Evolutionary conservation across 2,329 filamentous ascomycete species (phyloP), one percentile per base, ranked within the genome.

Genomic region (Beauveria sp.): DNA sequence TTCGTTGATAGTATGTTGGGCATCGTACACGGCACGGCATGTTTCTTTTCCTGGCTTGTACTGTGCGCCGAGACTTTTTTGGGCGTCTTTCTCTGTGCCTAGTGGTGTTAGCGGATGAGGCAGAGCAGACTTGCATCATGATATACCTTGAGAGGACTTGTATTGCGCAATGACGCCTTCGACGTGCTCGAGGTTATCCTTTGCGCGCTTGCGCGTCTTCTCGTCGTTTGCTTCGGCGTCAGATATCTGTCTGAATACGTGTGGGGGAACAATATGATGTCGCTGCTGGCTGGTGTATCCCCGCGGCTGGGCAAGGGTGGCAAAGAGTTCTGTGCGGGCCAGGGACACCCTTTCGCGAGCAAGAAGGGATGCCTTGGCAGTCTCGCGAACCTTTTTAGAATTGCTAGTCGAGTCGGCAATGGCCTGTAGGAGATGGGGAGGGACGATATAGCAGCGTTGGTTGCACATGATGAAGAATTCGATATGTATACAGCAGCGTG

Each of bases 1-100:
- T 62, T 79, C 73, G 57, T 73, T 67, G 4, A 67, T 61, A 24
- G 66, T 72, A 59, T 78, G 69, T 40, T 76, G 65, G 62, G 77
- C 76, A 50, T 80, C 74, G 62, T 79, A 78, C 6, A 81, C 71
- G 18, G 74, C 74, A n/a, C 78, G 75, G 43, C 76, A 73, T 18
- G 74, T 70, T 26, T 69, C 57, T 5, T 71, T 61, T 37, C 57
- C 48, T 8, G 61, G 54, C n/a, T 66, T 50, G 3, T 52, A 53
- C 2, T 54, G 24, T n/a, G 55, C 53, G 3, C 34, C 26, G 24
- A 63, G 26, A 24, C 56, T 40, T n/a, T 61, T 30, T 20, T 60
- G 53, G 1, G 46, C 51, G 5, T 54, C 55, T 18, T 43, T 5
- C 64, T 59, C 48, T 50, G 63, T 8, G 65, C 62, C 62, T 69